phyloP scores from a whole-genome alignment of 176 grass and related monocot genomes.

The Carex scoparia region DNA sequence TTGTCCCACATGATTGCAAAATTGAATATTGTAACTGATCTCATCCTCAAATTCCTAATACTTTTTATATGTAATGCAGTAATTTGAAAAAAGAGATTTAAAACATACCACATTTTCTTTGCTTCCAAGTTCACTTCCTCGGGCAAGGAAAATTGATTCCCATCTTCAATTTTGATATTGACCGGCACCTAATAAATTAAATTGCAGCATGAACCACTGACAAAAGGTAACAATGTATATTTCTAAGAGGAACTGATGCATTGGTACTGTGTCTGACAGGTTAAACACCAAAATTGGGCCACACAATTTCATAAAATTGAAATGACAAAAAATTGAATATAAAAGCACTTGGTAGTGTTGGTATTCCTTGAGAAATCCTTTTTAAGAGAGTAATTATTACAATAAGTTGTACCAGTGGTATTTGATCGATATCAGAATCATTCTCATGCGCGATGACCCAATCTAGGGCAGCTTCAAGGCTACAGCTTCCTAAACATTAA shows the following conservation, averaged over 20 bases:
- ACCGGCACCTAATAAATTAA: slow-evolving; percentile 42
- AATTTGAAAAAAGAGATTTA: neutral
- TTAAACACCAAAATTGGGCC: neutral
- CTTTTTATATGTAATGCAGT: neutral
- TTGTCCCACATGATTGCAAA: neutral
- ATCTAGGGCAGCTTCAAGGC: slow-evolving; percentile 57
- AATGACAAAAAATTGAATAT: neutral
- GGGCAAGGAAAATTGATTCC: slow-evolving; percentile 27
- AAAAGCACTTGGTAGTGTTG: neutral
- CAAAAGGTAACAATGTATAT: neutral
- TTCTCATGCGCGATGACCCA: slow-evolving; percentile 94
- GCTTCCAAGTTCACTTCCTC: slow-evolving; percentile 34
- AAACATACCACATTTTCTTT: slow-evolving; percentile 23
- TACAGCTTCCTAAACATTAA: slow-evolving; percentile 56
- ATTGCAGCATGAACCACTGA: slow-evolving; percentile 26
- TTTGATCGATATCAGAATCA: slow-evolving; percentile 79
- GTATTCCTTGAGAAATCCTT: neutral
- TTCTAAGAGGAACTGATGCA: neutral
- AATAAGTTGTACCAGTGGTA: slow-evolving; percentile 52
- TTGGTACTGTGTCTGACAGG: neutral
- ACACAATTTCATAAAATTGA: neutral
- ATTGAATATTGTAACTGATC: neutral
- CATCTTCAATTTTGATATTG: slow-evolving; percentile 60
- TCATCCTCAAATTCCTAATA: neutral
- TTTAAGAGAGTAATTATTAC: neutral